Base-by-base conservation (phyloP, 208 protist species). In the Acanthamoeba sp. region DNA sequence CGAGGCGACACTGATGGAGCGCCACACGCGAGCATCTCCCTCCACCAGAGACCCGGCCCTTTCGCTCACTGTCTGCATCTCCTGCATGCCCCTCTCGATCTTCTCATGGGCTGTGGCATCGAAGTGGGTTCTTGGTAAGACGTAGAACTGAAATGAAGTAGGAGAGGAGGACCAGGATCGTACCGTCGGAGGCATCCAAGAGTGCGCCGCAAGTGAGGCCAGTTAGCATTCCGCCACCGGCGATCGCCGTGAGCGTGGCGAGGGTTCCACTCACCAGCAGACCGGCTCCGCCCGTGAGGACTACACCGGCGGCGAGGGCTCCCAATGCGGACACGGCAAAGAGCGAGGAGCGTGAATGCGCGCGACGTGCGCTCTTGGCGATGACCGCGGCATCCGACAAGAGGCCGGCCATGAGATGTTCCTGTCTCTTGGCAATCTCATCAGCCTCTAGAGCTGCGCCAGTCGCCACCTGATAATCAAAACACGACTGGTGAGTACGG, bases 101-200 rank as follows among this genome's bases (percentile, higher is more conserved):
- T 59, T 88, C 50, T 88, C 78, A 45, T 88, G 78, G 22, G 78
- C 76, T 85, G 76, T 14, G 0, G 18, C 24, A 32, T 9, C 36
- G 55, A 5, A n/a, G 4, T 34, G 20, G 14, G 14, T n/a, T n/a
- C n/a, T n/a, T n/a, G n/a, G n/a, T n/a, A n/a, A n/a, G n/a, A n/a
- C n/a, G n/a, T n/a, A 50, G 40, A 3, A 20, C 36, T 27, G 36
- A 1, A 6, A 36, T 27, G 20, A 36, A 34, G 5, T 32, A 76
- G 27, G 3, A 71, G 62, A 76, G 40, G 34, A 40, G 16, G 32
- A 2, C 12, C 5, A 9, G 2, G 14, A 22, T 34, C 32, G 76
- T 85, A 85, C 76, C 78, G 62, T 88, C 78, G 24, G 78, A 88
- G 34, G 78, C 78, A 59, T 88, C 78, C 18, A 88, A 40, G 4